These are phyloP conservation scores for Scortechinia acanthostroma DNA, from an alignment of 2,329 filamentous ascomycete genomes.

Conservation along the genomic window DNA sequence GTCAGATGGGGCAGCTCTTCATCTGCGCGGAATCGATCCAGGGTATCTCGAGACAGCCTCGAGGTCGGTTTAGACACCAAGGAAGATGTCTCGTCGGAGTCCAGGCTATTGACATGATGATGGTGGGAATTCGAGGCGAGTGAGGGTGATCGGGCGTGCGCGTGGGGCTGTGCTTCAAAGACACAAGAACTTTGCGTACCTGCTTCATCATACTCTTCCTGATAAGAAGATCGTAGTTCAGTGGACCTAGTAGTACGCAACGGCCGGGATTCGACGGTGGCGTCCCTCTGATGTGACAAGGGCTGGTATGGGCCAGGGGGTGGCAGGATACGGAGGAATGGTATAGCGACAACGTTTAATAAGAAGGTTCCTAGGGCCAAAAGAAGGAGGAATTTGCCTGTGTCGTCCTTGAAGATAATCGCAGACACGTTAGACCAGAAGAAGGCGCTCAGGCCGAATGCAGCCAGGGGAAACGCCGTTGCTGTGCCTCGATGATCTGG, in stretches of 20 bases:
- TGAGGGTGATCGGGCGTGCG: constrained; percentile 6
- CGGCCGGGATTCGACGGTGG: constrained; percentile 12
- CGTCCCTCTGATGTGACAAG: constrained; percentile 30
- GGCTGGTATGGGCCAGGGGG: constrained; percentile 46
- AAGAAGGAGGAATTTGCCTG: constrained; percentile 72
- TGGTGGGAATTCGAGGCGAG: constrained; percentile 16
- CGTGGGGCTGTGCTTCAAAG: neutral
- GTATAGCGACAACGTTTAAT: constrained; percentile 71
- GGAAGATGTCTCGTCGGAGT: constrained; percentile 71
- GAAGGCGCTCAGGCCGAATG: constrained; percentile 90
- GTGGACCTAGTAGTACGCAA: neutral
- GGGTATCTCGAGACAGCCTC: constrained; percentile 24
- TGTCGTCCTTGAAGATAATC: constrained; percentile 75
- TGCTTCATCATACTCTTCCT: neutral
- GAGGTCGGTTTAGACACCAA: constrained; percentile 63
- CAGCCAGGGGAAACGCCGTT: constrained; percentile 85
- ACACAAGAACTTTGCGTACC: neutral
- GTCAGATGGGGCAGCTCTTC: constrained; percentile 35
- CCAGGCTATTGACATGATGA: constrained; percentile 21
- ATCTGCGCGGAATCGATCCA: constrained; percentile 51
- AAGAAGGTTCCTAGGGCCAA: constrained; percentile 73
- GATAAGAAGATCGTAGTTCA: neutral
- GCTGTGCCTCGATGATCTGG: constrained; percentile 85
- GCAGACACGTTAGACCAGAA: constrained; percentile 82
- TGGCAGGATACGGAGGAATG: constrained; percentile 75